Evolutionary conservation across 2,329 filamentous ascomycete genomes (phyloP).

Genomic region (Cladosporium oxysporum): DNA sequence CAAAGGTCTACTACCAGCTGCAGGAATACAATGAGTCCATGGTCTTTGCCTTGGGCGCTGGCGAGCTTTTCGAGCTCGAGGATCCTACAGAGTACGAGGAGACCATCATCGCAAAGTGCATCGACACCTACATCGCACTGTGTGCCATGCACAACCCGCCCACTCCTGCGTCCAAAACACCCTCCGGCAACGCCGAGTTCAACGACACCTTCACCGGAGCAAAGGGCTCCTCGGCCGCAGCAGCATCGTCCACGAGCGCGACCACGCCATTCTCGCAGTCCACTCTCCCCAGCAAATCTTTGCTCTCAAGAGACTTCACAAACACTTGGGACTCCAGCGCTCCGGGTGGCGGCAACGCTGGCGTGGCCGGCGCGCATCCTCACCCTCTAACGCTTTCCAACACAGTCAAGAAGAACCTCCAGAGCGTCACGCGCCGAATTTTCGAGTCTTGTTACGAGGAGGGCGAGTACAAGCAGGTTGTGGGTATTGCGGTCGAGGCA

Average conservation of each 20-base stretch:
- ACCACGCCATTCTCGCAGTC: slow-evolving; percentile 96
- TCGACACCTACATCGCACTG: slow-evolving; percentile 94
- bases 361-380: slow-evolving; percentile 56
- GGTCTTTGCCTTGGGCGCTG: slow-evolving; percentile 93
- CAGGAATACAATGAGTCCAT: slow-evolving; percentile 99
- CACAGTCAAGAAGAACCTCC: slow-evolving; percentile 75
- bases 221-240: slow-evolving; percentile 60
- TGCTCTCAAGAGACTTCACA: slow-evolving; percentile 79
- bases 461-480: slow-evolving; percentile 89
- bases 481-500: slow-evolving; percentile 94
- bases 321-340: slow-evolving; percentile 60
- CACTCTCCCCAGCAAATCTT: slow-evolving; percentile 86
- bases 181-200: slow-evolving; percentile 64
- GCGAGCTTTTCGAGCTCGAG: slow-evolving; percentile 92
- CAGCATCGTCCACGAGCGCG: slow-evolving; percentile 72
- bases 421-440: slow-evolving; percentile 80
- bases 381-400: slow-evolving; percentile 67
- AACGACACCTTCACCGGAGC: slow-evolving; percentile 72
- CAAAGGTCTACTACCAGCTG: slow-evolving; percentile 98
- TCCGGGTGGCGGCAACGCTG: slow-evolving; percentile 58
- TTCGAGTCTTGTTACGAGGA: slow-evolving; percentile 87
- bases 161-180: slow-evolving; percentile 50
- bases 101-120: slow-evolving; percentile 95
- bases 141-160: slow-evolving; percentile 62
- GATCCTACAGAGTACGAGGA: slow-evolving; percentile 94